Evolutionary conservation across 78 protist genomes (phyloP).

Genomic region (Dictyostelium citrinum): DNA sequence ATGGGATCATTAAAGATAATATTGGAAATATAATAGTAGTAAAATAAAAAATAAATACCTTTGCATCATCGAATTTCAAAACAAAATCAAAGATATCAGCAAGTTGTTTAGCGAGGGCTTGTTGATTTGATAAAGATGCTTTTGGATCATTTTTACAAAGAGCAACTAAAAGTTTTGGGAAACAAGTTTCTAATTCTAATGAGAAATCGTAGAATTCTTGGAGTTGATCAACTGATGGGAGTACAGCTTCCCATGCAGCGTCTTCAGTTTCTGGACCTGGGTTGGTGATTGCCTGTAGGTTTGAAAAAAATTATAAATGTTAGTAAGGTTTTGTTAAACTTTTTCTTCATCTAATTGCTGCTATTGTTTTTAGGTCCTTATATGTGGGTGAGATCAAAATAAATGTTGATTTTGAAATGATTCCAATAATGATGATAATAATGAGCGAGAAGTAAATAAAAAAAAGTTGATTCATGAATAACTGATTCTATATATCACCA

Average conservation of each 20-base stretch:
- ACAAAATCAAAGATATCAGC: slow-evolving; percentile 90
- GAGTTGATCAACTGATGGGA: slow-evolving; percentile 83
- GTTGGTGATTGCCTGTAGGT: slow-evolving; percentile 78
- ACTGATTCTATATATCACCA: too few species aligned
- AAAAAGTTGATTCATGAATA: too few species aligned
- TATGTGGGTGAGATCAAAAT: too few species aligned
- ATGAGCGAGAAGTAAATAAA: too few species aligned
- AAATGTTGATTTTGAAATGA: too few species aligned
- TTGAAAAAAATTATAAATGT: background rate
- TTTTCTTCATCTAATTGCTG: too few species aligned
- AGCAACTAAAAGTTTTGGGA: slow-evolving; percentile 87
- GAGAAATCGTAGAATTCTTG: slow-evolving; percentile 86
- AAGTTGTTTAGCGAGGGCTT: slow-evolving; percentile 91
- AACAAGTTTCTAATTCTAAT: slow-evolving; percentile 69
- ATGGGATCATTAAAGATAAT: background rate
- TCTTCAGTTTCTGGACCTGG: slow-evolving; percentile 85
- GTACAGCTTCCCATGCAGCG: slow-evolving; percentile 85
- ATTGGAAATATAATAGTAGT: too few species aligned
- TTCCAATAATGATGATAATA: too few species aligned
- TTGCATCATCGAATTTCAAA: slow-evolving; percentile 86
- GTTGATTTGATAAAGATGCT: slow-evolving; percentile 77
- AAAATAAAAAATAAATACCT: slow-evolving; percentile 21
- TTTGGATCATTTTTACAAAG: slow-evolving; percentile 82
- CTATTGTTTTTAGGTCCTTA: too few species aligned
- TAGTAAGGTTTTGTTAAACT: too few species aligned